These are phyloP conservation scores for Cystobasidiaceae sp. DNA, from an alignment of 1,284 basidiomycete genomes.

Conservation along the genomic window DNA sequence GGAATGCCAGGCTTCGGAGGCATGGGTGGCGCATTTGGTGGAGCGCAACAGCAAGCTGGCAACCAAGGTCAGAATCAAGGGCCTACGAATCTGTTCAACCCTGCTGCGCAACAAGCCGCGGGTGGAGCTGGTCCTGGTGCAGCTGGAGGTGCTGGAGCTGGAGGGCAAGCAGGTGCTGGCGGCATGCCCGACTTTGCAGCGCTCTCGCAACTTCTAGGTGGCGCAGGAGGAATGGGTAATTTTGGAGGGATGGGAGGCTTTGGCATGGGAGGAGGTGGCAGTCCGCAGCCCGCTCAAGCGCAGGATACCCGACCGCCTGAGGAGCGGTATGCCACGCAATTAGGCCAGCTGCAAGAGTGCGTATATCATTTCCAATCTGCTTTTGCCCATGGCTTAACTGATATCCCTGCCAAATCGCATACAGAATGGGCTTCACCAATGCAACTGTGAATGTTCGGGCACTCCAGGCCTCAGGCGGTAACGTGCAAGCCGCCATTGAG, in stretches of 20 bases:
- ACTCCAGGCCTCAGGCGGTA: conserved; percentile 76
- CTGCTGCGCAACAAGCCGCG: conserved; percentile 16
- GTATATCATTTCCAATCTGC: background rate
- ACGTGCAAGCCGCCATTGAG: conserved; percentile 83
- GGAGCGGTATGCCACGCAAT: conserved; percentile 70
- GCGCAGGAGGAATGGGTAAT: conserved; percentile 37
- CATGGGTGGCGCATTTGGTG: conserved; percentile 16
- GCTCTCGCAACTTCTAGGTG: too few relatives aligned
- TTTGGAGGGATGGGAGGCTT: background rate
- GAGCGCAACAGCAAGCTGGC: conserved; percentile 3
- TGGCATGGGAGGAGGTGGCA: conserved; percentile 61
- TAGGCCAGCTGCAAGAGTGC: conserved; percentile 62
- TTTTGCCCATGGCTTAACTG: background rate
- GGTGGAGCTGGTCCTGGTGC: conserved; percentile 32
- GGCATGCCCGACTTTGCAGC: too few relatives aligned
- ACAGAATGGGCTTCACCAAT: conserved; percentile 72
- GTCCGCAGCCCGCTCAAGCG: conserved; percentile 40
- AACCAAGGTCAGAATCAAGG: conserved; percentile 8
- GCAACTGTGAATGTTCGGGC: conserved; percentile 86
- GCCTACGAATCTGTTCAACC: conserved; percentile 5
- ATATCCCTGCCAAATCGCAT: conserved; percentile 51
- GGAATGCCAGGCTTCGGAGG: conserved; percentile 22
- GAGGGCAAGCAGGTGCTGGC: background rate
- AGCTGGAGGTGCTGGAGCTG: conserved; percentile 40
- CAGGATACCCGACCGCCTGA: conserved; percentile 71